Evolutionary conservation across 129 eudicot genomes (phyloP), one percentile per base, ranked within the genome.

Genomic region (Flaveria linearis): DNA sequence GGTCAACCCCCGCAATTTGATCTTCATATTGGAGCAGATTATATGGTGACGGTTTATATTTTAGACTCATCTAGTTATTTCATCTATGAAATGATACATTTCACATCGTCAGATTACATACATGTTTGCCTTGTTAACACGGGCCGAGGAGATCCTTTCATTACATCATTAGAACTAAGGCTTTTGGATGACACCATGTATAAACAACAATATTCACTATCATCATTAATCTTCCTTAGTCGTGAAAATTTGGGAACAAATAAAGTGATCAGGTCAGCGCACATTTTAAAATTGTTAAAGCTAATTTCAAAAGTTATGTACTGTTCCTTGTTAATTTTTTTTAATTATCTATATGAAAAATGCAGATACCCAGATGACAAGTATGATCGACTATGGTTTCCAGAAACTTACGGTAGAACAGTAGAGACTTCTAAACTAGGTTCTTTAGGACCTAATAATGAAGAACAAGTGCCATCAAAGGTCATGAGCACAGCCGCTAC

Each of bases 71-170:
- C 20, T 18, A 2, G n/a, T n/a, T n/a, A n/a, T n/a, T n/a, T n/a
- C n/a, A n/a, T n/a, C n/a, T n/a, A n/a, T 23, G 88, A 87, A 82
- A 78, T 87, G 11, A 63, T 87, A 28, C 88, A 87, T 41, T 26
- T 71, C 15, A 74, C 61, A 3, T 16, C 78, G 1, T 78, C 84
- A 2, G 80, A 82, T 76, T 66, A 70, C 67, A 53, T 85, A 33
- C 0, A 75, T 7, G 47, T 85, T 26, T 85, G 89, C 47, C 81
- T 85, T 7, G 71, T 74, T 0, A 85, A 85, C 10, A 78, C 71
- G 17, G 81, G 79, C 4, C 49, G 12, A 1, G 56, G 70, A 25
- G 74, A 49, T 0, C 88, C 88, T 15, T 74, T 82, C 62, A 71
- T 85, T 23, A 73, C 86, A 7, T 70, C 61, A 9, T 7, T 85